Percentiles rank a stretch among this genome's conserved stretches.
These are phyloP conservation scores for Omphalotus olearius DNA, from an alignment of 1,284 basidiomycete species.

Conservation along the genomic window DNA sequence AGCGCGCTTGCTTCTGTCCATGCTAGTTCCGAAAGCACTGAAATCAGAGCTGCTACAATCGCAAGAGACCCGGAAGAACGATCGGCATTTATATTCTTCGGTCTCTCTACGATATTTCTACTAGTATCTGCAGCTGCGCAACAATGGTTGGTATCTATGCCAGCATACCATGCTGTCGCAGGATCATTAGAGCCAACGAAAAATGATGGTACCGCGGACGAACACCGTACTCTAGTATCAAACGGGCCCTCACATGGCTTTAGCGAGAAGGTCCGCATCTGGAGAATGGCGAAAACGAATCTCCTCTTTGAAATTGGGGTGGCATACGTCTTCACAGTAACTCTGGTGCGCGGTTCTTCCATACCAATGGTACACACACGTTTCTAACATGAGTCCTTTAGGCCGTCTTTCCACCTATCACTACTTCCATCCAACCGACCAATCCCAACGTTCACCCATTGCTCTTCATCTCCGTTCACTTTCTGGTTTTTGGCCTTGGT, in stretches of 20 bases:
- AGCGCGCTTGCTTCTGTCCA: constrained; percentile 54
- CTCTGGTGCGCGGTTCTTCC: constrained; percentile 54
- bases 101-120: constrained; percentile 63
- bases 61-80: constrained; percentile 47
- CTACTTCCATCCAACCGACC: constrained; percentile 67
- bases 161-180: constrained; percentile 53
- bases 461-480: constrained; percentile 68
- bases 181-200: constrained; percentile 33
- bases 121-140: constrained; percentile 47
- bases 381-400: constrained; percentile 24
- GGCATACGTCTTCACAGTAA: constrained; percentile 73
- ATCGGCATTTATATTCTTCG: constrained; percentile 71
- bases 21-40: constrained; percentile 29
- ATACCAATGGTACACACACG: constrained; percentile 4
- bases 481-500: constrained; percentile 71
- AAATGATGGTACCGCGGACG: constrained; percentile 24
- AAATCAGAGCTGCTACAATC: constrained; percentile 23
- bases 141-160: constrained; percentile 50
- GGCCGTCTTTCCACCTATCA: constrained; percentile 85
- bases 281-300: constrained; percentile 62
- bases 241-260: constrained; percentile 21
- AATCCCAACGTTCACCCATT: constrained; percentile 56
- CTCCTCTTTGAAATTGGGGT: constrained; percentile 67
- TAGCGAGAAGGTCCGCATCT: constrained; percentile 37
- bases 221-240: constrained; percentile 32